These are phyloP conservation scores for Pythium brachiatum DNA, from an alignment of 352 stramenopile species.

Conservation along the genomic window DNA sequence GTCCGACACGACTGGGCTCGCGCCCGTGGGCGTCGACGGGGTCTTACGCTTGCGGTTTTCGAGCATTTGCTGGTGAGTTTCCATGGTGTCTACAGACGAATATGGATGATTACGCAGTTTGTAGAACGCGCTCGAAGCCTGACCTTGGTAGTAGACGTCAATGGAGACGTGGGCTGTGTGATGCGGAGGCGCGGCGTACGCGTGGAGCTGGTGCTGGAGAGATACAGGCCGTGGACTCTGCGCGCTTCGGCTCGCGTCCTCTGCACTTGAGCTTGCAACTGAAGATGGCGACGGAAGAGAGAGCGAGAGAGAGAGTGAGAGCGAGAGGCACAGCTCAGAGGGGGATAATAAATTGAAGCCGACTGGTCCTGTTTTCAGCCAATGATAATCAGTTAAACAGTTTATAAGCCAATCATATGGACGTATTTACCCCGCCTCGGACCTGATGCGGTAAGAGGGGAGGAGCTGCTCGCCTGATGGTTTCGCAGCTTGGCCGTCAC, in stretches of 20 bases:
- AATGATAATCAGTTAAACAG: neutral
- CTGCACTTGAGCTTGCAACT: neutral
- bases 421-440: slow-evolving; percentile 5
- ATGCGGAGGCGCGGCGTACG: neutral
- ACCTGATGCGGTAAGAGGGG: slow-evolving; percentile 5
- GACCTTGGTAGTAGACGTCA: neutral
- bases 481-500: neutral
- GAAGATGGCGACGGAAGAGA: slow-evolving; percentile 9
- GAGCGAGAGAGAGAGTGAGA: slow-evolving; percentile 24
- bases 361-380: slow-evolving; percentile 12
- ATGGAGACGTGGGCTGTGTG: neutral
- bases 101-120: slow-evolving; percentile 2
- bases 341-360: slow-evolving; percentile 22
- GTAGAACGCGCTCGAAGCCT: neutral
- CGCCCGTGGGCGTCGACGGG: slow-evolving; percentile 38
- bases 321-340: slow-evolving; percentile 11
- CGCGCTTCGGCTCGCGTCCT: slow-evolving; percentile 10
- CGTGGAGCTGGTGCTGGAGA: neutral
- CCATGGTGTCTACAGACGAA: slow-evolving; percentile 9
- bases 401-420: slow-evolving; percentile 8
- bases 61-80: slow-evolving; percentile 17
- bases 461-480: slow-evolving; percentile 1
- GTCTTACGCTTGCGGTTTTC: slow-evolving; percentile 79
- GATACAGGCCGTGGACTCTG: slow-evolving; percentile 5
- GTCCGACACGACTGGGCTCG: slow-evolving; percentile 1